phyloP scores from a whole-genome alignment of 176 grass and related monocot species.

The Aegilops longissima region DNA sequence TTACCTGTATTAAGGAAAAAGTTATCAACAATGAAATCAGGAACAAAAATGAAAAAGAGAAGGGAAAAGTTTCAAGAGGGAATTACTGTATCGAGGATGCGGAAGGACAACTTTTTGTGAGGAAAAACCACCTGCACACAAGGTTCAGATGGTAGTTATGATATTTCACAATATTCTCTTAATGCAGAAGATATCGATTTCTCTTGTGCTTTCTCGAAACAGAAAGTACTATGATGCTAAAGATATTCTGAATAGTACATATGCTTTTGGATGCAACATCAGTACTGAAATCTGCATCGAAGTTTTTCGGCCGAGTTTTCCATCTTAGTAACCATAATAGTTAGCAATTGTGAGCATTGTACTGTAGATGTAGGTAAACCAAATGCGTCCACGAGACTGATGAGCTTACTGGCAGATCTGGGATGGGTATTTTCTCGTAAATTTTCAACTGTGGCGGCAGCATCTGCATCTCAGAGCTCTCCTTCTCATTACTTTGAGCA shows the following conservation, averaged over 20 bases:
- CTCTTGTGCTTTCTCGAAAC: background rate
- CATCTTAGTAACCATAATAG: background rate
- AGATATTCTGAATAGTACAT: background rate
- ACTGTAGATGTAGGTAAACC: background rate
- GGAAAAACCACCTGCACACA: constrained; percentile 87
- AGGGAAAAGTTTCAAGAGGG: background rate
- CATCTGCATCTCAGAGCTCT: constrained; percentile 51
- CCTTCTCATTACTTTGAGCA: constrained; percentile 54
- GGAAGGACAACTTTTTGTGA: constrained; percentile 95
- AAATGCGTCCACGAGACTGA: background rate
- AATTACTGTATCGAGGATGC: constrained; percentile 96
- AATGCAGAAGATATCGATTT: background rate
- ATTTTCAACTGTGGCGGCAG: constrained; percentile 85
- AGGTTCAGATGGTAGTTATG: constrained; percentile 8
- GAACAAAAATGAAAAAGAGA: background rate
- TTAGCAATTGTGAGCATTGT: background rate
- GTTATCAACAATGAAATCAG: constrained; percentile 24
- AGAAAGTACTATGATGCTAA: background rate
- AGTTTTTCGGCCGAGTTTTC: background rate
- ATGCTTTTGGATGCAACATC: background rate
- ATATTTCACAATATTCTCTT: background rate
- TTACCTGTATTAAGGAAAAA: constrained; percentile 53
- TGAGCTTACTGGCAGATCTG: constrained; percentile 73
- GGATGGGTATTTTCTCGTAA: constrained; percentile 88
- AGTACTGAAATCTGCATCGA: background rate